Evolutionary conservation across 306 rosid species (phyloP).

Genomic region (Casuarina cunninghamiana): DNA sequence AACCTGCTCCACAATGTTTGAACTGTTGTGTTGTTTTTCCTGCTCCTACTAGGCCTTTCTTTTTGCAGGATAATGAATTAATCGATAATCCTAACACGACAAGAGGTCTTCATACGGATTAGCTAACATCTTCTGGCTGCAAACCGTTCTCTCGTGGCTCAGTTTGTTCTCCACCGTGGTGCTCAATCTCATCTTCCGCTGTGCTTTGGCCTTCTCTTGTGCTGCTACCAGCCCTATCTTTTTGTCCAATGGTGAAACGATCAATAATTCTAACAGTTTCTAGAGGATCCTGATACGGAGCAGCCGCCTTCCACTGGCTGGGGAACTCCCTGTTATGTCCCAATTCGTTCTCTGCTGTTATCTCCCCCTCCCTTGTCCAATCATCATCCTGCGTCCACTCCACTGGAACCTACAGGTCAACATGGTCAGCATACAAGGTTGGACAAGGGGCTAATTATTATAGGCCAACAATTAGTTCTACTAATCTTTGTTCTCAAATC

Average conservation of each 20-base stretch:
- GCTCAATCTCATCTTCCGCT: too few species aligned
- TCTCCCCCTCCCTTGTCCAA: constrained; percentile 34
- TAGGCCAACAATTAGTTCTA: too few species aligned
- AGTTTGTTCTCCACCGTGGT: too few species aligned
- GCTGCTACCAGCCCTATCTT: constrained; percentile 27
- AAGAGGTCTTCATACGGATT: too few species aligned
- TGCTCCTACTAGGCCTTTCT: too few species aligned
- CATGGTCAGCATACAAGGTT: not conserved
- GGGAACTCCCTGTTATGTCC: constrained; percentile 46
- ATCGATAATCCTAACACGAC: too few species aligned
- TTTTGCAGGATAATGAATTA: too few species aligned
- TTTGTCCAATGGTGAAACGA: constrained; percentile 56
- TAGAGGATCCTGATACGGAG: constrained; percentile 64
- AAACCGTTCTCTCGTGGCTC: too few species aligned
- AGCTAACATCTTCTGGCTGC: too few species aligned
- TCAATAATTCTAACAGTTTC: constrained; percentile 80
- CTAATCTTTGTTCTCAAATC: too few species aligned
- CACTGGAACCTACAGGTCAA: constrained; percentile 42
- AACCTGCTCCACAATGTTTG: too few species aligned
- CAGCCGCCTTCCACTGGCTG: constrained; percentile 63
- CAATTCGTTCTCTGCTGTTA: constrained; percentile 21
- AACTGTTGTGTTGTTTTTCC: too few species aligned
- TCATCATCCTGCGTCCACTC: constrained; percentile 55
- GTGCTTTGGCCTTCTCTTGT: constrained; percentile 29
- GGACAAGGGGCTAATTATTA: not conserved